Percentiles rank a stretch among this genome's conserved stretches.
Conservation (phyloP, 78 protist species). For the Neovahlkampfia damariscottae region DNA sequence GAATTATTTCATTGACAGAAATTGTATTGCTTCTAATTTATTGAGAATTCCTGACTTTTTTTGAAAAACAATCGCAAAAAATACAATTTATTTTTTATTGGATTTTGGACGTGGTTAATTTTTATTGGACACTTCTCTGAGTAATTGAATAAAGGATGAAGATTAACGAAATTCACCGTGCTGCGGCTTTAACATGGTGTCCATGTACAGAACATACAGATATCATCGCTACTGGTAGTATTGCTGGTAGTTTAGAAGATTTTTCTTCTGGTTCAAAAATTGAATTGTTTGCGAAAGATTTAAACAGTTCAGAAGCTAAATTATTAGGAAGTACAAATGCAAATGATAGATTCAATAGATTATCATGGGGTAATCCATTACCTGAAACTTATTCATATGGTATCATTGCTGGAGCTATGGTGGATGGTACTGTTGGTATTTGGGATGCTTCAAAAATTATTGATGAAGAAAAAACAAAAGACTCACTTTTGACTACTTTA, state of each 20-base stretch:
- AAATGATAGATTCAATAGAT: not conserved
- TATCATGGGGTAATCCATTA: not conserved
- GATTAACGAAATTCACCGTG: no score
- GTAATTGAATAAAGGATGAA: no score
- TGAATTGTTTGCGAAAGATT: not conserved
- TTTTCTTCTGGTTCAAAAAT: not conserved
- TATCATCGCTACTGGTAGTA: not conserved
- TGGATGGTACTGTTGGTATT: conserved; percentile 48
- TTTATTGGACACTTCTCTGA: no score
- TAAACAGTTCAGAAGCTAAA: not conserved
- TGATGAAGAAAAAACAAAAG: not conserved
- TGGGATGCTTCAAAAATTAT: conserved; percentile 55
- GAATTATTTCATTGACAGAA: no score
- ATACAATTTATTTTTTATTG: no score
- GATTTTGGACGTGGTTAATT: no score
- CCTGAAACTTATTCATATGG: not conserved
- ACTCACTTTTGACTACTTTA: not conserved
- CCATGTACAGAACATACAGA: not conserved
- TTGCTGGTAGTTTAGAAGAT: not conserved
- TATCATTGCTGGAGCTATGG: conserved; percentile 57
- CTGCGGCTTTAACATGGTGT: not conserved
- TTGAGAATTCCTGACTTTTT: no score
- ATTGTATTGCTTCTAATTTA: no score
- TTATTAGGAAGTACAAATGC: not conserved
- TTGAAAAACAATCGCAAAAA: no score